Base-by-base conservation (phyloP, 2,329 filamentous ascomycete genomes). In the Ophiobolus disseminans region DNA sequence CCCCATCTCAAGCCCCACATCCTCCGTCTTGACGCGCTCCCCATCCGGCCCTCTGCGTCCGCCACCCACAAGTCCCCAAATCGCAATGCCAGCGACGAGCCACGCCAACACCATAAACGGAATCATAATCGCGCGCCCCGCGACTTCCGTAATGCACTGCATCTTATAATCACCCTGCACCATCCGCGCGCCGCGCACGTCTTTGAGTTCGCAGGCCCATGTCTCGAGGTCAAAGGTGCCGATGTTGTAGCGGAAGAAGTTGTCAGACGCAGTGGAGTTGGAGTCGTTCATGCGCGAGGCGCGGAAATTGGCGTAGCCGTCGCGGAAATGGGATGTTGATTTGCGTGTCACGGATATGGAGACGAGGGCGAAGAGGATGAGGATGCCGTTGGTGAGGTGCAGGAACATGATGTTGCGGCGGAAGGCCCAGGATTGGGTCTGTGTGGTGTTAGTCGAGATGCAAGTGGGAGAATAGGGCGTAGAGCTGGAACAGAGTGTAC, bases 191-290 rank as follows among this genome's bases (percentile, higher is more conserved):
- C 63, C 63, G 1, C 36, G 20, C 0, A 61, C 56, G 4, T 39
- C 38, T 48, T 63, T 58, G 8, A 71, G 56, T 16, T 70, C 65
- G 45, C 69, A 73, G 8, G 60, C 51, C 69, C 69, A 73, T 1
- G 67, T 71, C 43, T 72, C 69, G 10, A 73, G 60, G 23, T 73
- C 69, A 40, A 73, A 73, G 19, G 52, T 66, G 35, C 69, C 69
- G 23, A 58, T 51, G 50, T 67, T 62, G 53, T 73, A 73, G 20
- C 65, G 62, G 42, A 56, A 61, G 45, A 55, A 56, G 11, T 43
- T 44, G 5, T 53, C 47, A 14, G 44, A 50, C 1, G 31, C 21
- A 9, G 9, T 25, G 16, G 45, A 30, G 4, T 40, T 11, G 26
- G 62, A 40, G 25, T 57, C 53, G 13, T 59, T 50, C 16, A 53